Base-by-base conservation (phyloP, 176 grass and related monocot genomes). In the Rhynchospora pubera region DNA sequence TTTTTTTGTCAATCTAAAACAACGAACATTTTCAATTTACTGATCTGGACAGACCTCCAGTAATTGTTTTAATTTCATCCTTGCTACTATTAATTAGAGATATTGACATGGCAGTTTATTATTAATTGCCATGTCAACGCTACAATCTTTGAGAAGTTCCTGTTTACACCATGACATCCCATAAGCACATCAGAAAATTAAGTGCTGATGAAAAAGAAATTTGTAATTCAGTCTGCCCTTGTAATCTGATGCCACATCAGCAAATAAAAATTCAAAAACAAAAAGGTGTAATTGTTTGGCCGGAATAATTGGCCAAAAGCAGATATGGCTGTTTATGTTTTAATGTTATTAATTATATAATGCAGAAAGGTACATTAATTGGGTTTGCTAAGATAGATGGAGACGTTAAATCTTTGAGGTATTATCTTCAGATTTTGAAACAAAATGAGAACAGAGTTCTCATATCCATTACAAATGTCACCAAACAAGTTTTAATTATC, bases 171-270 rank as follows among this genome's bases (percentile, higher is more conserved):
- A 6, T 48, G 69, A 73, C 18, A 72, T 71, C 16, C 5, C 34
- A 6, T 67, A 16, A 70, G 66, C 66, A 70, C 67, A 71, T 47
- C 18, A 71, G 21, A 7, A 71, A 39, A 39, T 39, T 39, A 39
- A 39, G 0, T 39, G 34, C 34, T 39, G 4, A 39, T 39, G 34
- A 39, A 39, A 39, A 3, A 39, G 34, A 39, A 39, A 39, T 39
- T 39, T 39, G 34, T 39, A 39, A 39, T 39, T 39, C 34, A 39
- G 34, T 39, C 34, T 39, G 34, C 4, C 4, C 34, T 39, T 39
- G 34, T 39, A 50, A 73, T 73, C 39, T 2, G 45, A 73, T 73
- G 69, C 44, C 69, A 73, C 69, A 73, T 73, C 69, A 73, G n/a
- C 44, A 24, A 5, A 73, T 14, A 48, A 23, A 73, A 73, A 16